These are phyloP conservation scores for Jamesozyma spencerorum DNA, from an alignment of 805 yeast species.

Conservation along the genomic window DNA sequence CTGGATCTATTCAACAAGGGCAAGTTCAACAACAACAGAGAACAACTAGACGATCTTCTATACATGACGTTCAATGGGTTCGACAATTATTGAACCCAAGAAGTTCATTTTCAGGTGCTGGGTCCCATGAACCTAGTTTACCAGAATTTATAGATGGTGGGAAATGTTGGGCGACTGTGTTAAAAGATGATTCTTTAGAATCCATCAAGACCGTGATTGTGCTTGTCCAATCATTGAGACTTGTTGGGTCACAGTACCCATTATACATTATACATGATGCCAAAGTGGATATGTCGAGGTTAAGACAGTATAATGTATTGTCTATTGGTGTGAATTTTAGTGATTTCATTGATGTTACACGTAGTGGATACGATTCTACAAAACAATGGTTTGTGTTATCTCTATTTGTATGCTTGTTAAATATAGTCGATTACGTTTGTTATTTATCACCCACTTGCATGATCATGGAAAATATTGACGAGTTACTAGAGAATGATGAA, in stretches of 20 bases:
- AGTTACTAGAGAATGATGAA: conserved; percentile 19
- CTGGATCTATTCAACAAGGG: not conserved
- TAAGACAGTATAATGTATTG: conserved; percentile 6
- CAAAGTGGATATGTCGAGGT: conserved; percentile 11
- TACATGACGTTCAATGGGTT: conserved; percentile 28
- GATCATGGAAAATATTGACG: conserved; percentile 25
- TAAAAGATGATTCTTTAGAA: conserved; percentile 17
- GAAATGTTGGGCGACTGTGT: conserved; percentile 26
- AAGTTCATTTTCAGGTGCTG: conserved; percentile 28
- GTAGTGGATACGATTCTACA: not conserved
- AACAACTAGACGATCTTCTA: conserved; percentile 19
- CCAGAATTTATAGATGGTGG: not conserved
- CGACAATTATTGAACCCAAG: conserved; percentile 29
- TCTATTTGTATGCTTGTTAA: conserved; percentile 17
- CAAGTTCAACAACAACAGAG: not conserved
- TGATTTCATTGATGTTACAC: not conserved
- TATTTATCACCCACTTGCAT: conserved; percentile 26
- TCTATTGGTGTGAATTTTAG: conserved; percentile 5
- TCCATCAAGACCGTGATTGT: conserved; percentile 19
- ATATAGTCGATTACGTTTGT: conserved; percentile 23
- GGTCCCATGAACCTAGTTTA: conserved; percentile 15
- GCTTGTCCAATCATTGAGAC: conserved; percentile 17
- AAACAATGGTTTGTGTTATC: conserved; percentile 14
- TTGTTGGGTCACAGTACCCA: conserved; percentile 17
- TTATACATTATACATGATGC: conserved; percentile 18